phyloP scores from a whole-genome alignment of 192 early-diverging fungal genomes.

The Coemansia nantahalensis region DNA sequence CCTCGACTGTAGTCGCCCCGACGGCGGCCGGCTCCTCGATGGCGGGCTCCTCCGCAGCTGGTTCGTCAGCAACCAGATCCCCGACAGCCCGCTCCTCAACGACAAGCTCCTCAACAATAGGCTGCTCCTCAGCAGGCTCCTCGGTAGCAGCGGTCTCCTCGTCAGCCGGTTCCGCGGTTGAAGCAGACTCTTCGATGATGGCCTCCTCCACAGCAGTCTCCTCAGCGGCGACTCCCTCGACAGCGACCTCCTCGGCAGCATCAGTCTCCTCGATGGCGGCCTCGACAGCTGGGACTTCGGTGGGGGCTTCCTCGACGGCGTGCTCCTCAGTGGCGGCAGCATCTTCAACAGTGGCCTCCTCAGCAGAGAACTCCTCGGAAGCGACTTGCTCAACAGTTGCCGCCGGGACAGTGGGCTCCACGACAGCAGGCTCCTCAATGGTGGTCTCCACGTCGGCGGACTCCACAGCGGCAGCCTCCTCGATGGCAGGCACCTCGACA shows the following conservation, averaged over 20 bases:
- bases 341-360: neutral
- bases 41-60: neutral
- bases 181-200: neutral
- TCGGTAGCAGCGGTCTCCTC: slow-evolving; percentile 1
- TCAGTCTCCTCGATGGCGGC: neutral
- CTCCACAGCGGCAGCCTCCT: neutral
- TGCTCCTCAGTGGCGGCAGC: too few species aligned
- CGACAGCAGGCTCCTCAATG: neutral
- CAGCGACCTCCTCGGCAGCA: neutral
- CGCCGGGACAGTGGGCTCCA: too few species aligned
- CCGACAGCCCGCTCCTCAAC: neutral
- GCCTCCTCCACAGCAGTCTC: neutral
- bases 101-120: neutral
- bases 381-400: too few species aligned
- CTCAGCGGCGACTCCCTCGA: slow-evolving; percentile 2
- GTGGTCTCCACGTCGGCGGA: neutral
- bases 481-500: neutral
- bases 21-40: too few species aligned
- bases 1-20: neutral
- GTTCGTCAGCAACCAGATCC: slow-evolving; percentile 1
- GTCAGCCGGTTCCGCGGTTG: neutral
- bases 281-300: neutral
- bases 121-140: neutral
- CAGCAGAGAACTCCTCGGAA: too few species aligned
- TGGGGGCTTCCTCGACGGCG: slow-evolving; percentile 7